These are phyloP conservation scores for Xylaria castorea DNA, from an alignment of 495 filamentous ascomycete genomes.

Conservation along the genomic window DNA sequence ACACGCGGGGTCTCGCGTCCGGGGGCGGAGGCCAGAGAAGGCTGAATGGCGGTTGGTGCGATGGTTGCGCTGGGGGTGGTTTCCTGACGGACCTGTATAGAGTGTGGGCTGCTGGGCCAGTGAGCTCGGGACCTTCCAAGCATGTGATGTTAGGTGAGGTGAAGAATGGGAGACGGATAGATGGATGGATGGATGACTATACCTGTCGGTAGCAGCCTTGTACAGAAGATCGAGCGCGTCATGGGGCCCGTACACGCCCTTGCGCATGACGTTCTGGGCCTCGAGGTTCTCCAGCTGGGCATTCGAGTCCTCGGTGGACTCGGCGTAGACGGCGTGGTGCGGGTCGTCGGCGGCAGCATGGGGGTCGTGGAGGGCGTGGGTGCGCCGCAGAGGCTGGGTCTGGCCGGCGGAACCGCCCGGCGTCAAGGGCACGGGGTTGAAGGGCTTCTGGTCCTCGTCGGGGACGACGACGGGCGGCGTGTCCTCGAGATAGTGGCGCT, in stretches of 20 bases:
- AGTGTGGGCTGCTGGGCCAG: slow-evolving; percentile 38
- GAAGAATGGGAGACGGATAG: slow-evolving; percentile 20
- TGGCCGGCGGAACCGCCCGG: slow-evolving; percentile 67
- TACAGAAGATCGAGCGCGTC: slow-evolving; percentile 74
- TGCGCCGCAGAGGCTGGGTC: slow-evolving; percentile 62
- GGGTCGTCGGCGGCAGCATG: slow-evolving; percentile 18
- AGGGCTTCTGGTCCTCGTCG: slow-evolving; percentile 46
- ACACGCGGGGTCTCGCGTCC: slow-evolving; percentile 34
- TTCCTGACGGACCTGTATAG: slow-evolving; percentile 37
- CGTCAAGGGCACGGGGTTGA: slow-evolving; percentile 62
- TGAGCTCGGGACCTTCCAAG: slow-evolving; percentile 27
- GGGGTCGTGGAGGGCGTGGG: slow-evolving; percentile 39
- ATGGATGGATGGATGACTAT: slow-evolving; percentile 27
- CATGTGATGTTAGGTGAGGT: not conserved
- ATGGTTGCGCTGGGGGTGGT: slow-evolving; percentile 22
- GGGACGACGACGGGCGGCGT: slow-evolving; percentile 43
- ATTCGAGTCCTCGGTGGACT: slow-evolving; percentile 45
- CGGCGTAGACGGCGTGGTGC: slow-evolving; percentile 38
- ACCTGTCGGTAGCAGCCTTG: slow-evolving; percentile 70
- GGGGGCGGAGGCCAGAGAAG: slow-evolving; percentile 34
- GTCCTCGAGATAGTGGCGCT: slow-evolving; percentile 52
- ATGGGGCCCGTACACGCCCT: slow-evolving; percentile 70
- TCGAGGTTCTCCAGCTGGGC: slow-evolving; percentile 63
- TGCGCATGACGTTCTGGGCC: slow-evolving; percentile 66
- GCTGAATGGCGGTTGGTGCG: slow-evolving; percentile 36